Evolutionary conservation across 148 eudicot species (phyloP), one percentile per base, ranked within the genome.

Genomic region (Drosera capensis): DNA sequence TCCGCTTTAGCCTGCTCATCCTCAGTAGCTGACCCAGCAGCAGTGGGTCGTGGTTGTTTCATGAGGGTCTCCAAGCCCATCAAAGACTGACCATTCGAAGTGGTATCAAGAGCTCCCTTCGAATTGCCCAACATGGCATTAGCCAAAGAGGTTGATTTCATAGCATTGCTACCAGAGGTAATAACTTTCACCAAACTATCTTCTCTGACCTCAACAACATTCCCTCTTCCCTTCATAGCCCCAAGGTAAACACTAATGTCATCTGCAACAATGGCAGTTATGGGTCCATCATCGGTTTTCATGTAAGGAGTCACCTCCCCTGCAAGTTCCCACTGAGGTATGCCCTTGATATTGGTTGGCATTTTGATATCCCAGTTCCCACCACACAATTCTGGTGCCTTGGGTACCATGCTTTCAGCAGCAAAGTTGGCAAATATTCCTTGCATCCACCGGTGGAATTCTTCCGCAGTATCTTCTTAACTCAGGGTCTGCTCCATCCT

Each of bases 361-460:
- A 93, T 90, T 63, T 80, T 84, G 50, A 90, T 84, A 56, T 90
- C 97, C 95, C 97, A 90, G 57, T 90, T 84, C 23, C 95, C 95
- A 49, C 95, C 95, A 44, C 97, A 95, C 97, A 95, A 90, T 65
- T 90, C 97, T 22, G 87, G 71, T 36, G 95, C 97, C 74, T 84
- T 84, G 12, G 97, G 97, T 61, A 84, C 86, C 95, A 90, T 85
- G 55, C 87, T 90, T 71, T 90, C 97, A 26, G 97, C 97, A 56
- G 97, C 93, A 66, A 90, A 90, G 75, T 90, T 90, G 35, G 97
- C 97, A 58, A 90, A 90, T 36, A 90, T 90, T 49, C 97, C 97
- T 66, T 90, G 97, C 24, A 95, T 90, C 97, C 97, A 90, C 34
- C 97, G 31, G 87, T 78, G 43, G 97, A 90, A 90, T 90, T 58